These are phyloP conservation scores for Diaporthe citriasiana DNA, from an alignment of 2,329 filamentous ascomycete species.

Conservation along the genomic window DNA sequence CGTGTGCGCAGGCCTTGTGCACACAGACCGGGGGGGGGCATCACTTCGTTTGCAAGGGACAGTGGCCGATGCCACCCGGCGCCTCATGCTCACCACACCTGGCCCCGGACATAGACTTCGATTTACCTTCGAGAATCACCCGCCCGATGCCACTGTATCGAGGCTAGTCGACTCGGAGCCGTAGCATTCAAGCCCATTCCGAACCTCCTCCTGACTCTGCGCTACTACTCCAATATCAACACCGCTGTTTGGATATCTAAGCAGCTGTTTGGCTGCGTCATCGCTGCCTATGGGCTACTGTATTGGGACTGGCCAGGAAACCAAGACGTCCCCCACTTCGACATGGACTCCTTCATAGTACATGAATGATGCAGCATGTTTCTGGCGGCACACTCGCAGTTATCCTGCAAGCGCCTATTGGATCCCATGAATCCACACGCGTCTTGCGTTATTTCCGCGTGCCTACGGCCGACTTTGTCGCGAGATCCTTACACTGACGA, in stretches of 20 bases:
- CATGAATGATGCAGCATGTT: background rate
- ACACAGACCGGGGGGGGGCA: no score
- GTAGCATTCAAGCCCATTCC: background rate
- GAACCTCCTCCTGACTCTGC: constrained; percentile 15
- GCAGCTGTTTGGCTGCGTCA: constrained; percentile 5
- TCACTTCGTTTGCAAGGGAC: no score
- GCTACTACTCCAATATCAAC: constrained; percentile 18
- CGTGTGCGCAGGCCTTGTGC: no score
- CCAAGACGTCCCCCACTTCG: constrained; percentile 2
- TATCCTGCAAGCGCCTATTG: constrained; percentile 2
- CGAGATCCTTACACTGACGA: constrained; percentile 6
- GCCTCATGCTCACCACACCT: background rate
- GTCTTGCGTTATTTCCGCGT: constrained; percentile 24
- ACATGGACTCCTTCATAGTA: background rate
- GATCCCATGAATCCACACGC: background rate
- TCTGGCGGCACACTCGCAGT: constrained; percentile 7
- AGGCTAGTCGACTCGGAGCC: constrained; percentile 24
- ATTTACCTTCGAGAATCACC: constrained; percentile 32
- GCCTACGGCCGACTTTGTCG: constrained; percentile 8
- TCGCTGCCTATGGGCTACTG: constrained; percentile 12
- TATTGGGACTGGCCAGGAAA: constrained; percentile 10
- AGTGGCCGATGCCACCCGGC: constrained; percentile 31
- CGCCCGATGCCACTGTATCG: constrained; percentile 21
- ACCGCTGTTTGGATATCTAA: constrained; percentile 22
- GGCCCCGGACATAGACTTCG: constrained; percentile 11